Conservation (phyloP, 1,284 basidiomycete genomes). For the Rhodotorula sp. region DNA sequence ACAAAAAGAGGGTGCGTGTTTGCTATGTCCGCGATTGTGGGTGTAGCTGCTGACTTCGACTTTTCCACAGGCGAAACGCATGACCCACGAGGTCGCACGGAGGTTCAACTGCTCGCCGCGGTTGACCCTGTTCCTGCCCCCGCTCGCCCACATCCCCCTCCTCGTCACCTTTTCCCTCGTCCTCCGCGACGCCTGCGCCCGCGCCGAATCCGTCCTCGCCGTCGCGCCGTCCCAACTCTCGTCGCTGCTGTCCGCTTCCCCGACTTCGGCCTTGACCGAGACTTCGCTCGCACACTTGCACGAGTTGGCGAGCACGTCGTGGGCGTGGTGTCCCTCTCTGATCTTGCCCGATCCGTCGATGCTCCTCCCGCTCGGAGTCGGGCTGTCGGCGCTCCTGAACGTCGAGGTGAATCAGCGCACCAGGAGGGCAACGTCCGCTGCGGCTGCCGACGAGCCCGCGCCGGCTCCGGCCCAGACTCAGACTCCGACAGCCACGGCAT, state of each 20-base stretch:
- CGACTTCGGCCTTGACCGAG: slow-evolving; percentile 49
- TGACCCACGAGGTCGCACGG: slow-evolving; percentile 61
- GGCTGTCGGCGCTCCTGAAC: slow-evolving; percentile 70
- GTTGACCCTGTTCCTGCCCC: slow-evolving; percentile 62
- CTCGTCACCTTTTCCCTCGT: slow-evolving; percentile 65
- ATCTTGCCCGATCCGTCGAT: slow-evolving; percentile 68
- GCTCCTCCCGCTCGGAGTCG: slow-evolving; percentile 66
- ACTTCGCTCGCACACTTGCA: slow-evolving; percentile 23
- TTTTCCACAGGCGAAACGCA: slow-evolving; percentile 55
- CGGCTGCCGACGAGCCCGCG: background rate
- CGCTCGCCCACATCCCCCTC: slow-evolving; percentile 67
- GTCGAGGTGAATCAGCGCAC: slow-evolving; percentile 58
- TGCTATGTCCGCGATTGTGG: background rate
- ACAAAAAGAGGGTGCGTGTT: slow-evolving; percentile 50
- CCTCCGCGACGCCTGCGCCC: slow-evolving; percentile 55
- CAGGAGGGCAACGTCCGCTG: slow-evolving; percentile 1
- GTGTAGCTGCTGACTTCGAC: background rate
- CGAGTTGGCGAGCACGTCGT: slow-evolving; percentile 66
- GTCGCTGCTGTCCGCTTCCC: slow-evolving; percentile 48
- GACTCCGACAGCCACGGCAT: background rate
- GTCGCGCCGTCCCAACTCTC: slow-evolving; percentile 9
- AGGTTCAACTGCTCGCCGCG: slow-evolving; percentile 61
- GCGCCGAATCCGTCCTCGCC: slow-evolving; percentile 22
- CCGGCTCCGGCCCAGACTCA: background rate
- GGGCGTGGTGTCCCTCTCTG: slow-evolving; percentile 68